Evolutionary conservation across 2,329 filamentous ascomycete species (phyloP).

Genomic region (Neospermospora avenae): DNA sequence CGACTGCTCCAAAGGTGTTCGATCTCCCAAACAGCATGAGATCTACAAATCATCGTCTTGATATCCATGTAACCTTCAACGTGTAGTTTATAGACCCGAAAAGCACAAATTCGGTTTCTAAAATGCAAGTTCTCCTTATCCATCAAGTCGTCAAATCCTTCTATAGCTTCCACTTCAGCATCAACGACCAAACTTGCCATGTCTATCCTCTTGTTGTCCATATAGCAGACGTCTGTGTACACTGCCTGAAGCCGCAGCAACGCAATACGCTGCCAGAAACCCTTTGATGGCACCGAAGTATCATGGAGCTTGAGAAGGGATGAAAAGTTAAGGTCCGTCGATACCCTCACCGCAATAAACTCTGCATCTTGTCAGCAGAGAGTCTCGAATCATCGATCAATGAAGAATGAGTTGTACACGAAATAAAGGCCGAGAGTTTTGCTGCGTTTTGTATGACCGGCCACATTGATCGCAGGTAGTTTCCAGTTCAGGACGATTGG

Average conservation of each 20-base stretch:
- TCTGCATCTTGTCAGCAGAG: conserved; percentile 60
- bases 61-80: too few species aligned
- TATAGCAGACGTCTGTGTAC: conserved; percentile 5
- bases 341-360: conserved; percentile 62
- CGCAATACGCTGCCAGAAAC: conserved; percentile 44
- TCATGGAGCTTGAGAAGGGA: conserved; percentile 49
- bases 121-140: conserved; percentile 66
- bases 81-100: too few species aligned
- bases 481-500: conserved; percentile 16
- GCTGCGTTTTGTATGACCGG: conserved; percentile 72
- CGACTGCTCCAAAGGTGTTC: too few species aligned
- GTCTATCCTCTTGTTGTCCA: conserved; percentile 18
- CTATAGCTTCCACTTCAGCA: conserved; percentile 44
- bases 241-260: not conserved
- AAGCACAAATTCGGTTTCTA: conserved; percentile 45
- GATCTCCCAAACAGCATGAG: too few species aligned
- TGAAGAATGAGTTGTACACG: not conserved
- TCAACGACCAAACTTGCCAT: conserved; percentile 37
- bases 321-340: conserved; percentile 61
- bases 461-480: conserved; percentile 58
- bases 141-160: conserved; percentile 64
- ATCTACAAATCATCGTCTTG: too few species aligned
- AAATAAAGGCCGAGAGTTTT: conserved; percentile 59
- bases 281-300: conserved; percentile 42
- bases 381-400: too few species aligned